Percentiles rank a stretch among this genome's conserved stretches.
Conservation (phyloP, 805 yeast genomes). For the Vanderwaltozyma yarrowii region DNA sequence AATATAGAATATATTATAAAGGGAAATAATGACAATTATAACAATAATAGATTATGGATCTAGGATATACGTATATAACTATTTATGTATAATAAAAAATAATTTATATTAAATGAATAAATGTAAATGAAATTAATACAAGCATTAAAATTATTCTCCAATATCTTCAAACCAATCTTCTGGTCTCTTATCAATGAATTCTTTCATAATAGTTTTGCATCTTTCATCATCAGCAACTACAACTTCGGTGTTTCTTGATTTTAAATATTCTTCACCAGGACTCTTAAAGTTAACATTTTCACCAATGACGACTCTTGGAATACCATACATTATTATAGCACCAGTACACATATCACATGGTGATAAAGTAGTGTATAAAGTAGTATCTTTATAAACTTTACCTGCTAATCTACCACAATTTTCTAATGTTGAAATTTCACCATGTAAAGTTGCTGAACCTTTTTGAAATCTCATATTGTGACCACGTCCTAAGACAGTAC, state of each 20-base stretch:
- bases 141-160: constrained; percentile 36
- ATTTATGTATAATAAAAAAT: neutral
- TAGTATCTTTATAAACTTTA: constrained; percentile 66
- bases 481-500: constrained; percentile 75
- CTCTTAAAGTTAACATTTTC: constrained; percentile 79
- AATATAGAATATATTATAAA: too few relatives aligned
- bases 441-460: constrained; percentile 76
- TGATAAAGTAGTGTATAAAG: constrained; percentile 84
- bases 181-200: constrained; percentile 72
- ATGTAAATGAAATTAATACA: too few relatives aligned
- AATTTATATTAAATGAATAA: too few relatives aligned
- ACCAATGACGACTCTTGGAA: constrained; percentile 79
- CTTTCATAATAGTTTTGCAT: constrained; percentile 63
- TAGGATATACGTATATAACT: too few relatives aligned
- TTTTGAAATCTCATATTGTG: constrained; percentile 88
- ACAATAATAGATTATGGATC: too few relatives aligned
- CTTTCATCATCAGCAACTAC: constrained; percentile 46
- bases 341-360: constrained; percentile 97
- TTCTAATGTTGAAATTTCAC: constrained; percentile 83
- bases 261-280: constrained; percentile 62
- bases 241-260: constrained; percentile 61
- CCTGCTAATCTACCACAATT: constrained; percentile 87
- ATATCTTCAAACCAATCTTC: constrained; percentile 75
- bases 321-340: constrained; percentile 80
- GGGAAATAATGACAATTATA: too few relatives aligned